These are phyloP conservation scores for Psilocybe azurescens DNA, from an alignment of 768 basidiomycete genomes.

Conservation along the genomic window DNA sequence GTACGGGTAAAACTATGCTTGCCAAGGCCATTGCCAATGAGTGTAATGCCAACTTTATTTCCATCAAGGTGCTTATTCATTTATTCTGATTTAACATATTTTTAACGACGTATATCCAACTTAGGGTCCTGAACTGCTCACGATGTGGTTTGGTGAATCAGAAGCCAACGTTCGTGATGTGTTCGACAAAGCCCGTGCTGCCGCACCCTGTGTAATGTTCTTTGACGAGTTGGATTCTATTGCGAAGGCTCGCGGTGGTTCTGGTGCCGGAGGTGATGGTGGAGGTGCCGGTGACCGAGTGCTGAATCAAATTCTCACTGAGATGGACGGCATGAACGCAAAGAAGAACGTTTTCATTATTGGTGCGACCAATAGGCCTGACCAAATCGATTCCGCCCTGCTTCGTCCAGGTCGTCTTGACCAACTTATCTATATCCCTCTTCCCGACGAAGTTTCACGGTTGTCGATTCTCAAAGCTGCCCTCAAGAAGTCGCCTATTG, in stretches of 20 bases:
- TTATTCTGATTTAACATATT: not conserved
- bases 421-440: conserved; percentile 98
- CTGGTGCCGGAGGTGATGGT: conserved; percentile 80
- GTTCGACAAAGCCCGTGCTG: conserved; percentile 99
- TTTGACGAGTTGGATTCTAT: conserved; percentile 99
- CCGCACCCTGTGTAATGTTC: conserved; percentile 99
- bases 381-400: conserved; percentile 93
- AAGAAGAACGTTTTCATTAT: conserved; percentile 99
- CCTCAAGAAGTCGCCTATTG: conserved; percentile 91
- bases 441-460: conserved; percentile 93
- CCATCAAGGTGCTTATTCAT: conserved; percentile 75
- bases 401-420: conserved; percentile 98
- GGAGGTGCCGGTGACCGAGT: conserved; percentile 99
- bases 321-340: conserved; percentile 98
- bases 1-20: conserved; percentile 98
- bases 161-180: conserved; percentile 99
- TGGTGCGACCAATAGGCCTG: conserved; percentile 95
- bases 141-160: conserved; percentile 99
- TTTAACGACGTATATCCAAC: conserved; percentile 12
- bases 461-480: conserved; percentile 89
- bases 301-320: conserved; percentile 94
- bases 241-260: conserved; percentile 94
- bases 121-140: conserved; percentile 93
- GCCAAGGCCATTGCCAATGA: conserved; percentile 99
- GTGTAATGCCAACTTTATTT: conserved; percentile 99